Conservation (phyloP, 208 protist genomes). For the Leishmania amazonensis region DNA sequence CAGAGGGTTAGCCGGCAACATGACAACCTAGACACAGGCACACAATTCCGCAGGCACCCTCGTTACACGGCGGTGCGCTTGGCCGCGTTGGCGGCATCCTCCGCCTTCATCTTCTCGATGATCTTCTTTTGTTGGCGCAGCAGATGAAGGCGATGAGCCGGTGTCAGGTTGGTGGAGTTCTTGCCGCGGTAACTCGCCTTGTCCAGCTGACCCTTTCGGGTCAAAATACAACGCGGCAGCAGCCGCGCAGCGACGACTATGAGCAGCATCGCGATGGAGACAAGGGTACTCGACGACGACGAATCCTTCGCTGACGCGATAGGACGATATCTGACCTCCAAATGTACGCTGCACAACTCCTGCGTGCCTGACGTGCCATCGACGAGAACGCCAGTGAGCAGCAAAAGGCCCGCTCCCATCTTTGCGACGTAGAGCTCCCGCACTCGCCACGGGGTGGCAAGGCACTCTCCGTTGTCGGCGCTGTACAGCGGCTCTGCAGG, state of each 20-base stretch:
- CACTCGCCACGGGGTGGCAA: conserved; percentile 23
- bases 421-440: conserved; percentile 26
- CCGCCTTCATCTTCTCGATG: conserved; percentile 69
- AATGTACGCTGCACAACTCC: conserved; percentile 29
- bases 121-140: conserved; percentile 53
- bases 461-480: conserved; percentile 21
- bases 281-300: conserved; percentile 1
- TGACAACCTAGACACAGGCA: not conserved
- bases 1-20: not conserved
- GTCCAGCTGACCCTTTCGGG: conserved; percentile 32
- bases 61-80: not conserved
- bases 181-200: conserved; percentile 21
- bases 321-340: conserved; percentile 33
- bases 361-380: not conserved
- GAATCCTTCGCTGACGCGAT: not conserved
- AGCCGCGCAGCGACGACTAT: conserved; percentile 39
- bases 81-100: conserved; percentile 31
- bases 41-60: not conserved
- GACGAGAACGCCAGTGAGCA: conserved; percentile 27
- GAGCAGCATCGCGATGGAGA: conserved; percentile 35
- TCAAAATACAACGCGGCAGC: conserved; percentile 43
- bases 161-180: conserved; percentile 28
- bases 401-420: conserved; percentile 10
- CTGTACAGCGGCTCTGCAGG: conserved; percentile 24
- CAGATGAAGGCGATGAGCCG: conserved; percentile 35